Percentiles rank a stretch among this genome's conserved stretches.
phyloP scores from a whole-genome alignment of 345 rosid species.

The Punica granatum region DNA sequence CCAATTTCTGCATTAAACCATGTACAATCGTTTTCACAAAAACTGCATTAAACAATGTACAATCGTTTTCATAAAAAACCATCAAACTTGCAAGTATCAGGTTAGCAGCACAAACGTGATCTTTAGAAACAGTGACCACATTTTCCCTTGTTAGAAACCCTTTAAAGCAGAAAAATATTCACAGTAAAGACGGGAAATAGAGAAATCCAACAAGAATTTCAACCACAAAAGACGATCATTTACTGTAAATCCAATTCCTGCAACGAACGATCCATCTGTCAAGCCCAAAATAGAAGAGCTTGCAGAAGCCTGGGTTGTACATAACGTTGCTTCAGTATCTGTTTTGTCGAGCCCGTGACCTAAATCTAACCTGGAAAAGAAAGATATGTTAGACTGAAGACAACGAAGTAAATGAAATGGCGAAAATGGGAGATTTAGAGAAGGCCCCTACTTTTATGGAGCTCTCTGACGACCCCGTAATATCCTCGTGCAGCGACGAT shows the following conservation, averaged over 20 bases:
- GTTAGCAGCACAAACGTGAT: not conserved
- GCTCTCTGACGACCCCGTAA: not conserved
- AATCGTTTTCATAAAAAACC: not conserved
- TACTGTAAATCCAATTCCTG: not conserved
- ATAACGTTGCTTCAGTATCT: not conserved
- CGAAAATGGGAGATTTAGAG: not conserved
- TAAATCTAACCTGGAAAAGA: not conserved
- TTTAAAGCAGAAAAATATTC: not conserved
- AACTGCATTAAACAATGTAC: not conserved
- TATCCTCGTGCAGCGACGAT: not conserved
- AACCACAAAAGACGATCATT: not conserved
- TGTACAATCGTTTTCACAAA: not conserved
- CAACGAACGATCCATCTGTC: not conserved
- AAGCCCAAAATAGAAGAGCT: not conserved
- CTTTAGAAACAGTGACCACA: not conserved
- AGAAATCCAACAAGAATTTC: not conserved
- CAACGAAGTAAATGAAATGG: not conserved
- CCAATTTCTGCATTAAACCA: no score
- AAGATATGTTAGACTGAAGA: not conserved
- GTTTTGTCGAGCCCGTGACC: not conserved
- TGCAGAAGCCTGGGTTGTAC: not conserved
- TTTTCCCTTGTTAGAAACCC: not conserved
- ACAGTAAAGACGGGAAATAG: not conserved
- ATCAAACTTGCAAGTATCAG: not conserved
- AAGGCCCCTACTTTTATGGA: slow-evolving; percentile 13